Conservation (phyloP, 305 asterid species). For the Rubia balearica region DNA sequence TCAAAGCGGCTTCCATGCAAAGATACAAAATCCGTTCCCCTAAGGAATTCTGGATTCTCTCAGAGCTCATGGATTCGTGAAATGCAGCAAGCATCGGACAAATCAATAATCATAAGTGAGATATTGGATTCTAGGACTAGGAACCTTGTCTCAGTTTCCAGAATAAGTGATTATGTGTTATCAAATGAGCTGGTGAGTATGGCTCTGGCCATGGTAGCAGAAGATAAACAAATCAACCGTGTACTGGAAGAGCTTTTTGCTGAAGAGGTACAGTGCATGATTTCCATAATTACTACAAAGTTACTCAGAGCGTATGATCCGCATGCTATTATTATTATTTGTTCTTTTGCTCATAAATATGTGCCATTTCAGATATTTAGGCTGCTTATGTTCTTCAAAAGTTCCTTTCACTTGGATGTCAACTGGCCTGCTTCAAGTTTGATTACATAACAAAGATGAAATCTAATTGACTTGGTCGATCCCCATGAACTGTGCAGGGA, state of each 20-base stretch:
- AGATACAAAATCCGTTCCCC: constrained; percentile 53
- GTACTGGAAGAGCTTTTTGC: constrained; percentile 97
- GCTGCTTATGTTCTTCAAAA: neutral
- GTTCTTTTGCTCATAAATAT: constrained; percentile 3
- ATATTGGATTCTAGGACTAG: constrained; percentile 95
- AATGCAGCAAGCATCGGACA: constrained; percentile 97
- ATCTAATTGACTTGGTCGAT: neutral
- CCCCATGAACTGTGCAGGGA: constrained; percentile 47
- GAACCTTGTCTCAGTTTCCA: constrained; percentile 86
- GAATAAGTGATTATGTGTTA: constrained; percentile 89
- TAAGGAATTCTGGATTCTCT: constrained; percentile 69
- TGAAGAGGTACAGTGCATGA: constrained; percentile 53
- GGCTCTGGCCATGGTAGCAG: constrained; percentile 99
- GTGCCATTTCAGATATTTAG: neutral
- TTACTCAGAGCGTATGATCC: neutral
- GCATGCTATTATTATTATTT: neutral
- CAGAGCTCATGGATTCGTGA: constrained; percentile 96
- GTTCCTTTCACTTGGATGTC: neutral
- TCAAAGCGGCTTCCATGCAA: constrained; percentile 80
- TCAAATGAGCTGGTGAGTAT: constrained; percentile 97
- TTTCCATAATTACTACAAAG: neutral
- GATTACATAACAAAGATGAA: neutral
- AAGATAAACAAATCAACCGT: constrained; percentile 94
- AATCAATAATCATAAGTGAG: constrained; percentile 91
- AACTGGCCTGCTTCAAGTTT: neutral